These are phyloP conservation scores for Cladosporium oxysporum DNA, from an alignment of 2,329 filamentous ascomycete genomes.

Conservation along the genomic window DNA sequence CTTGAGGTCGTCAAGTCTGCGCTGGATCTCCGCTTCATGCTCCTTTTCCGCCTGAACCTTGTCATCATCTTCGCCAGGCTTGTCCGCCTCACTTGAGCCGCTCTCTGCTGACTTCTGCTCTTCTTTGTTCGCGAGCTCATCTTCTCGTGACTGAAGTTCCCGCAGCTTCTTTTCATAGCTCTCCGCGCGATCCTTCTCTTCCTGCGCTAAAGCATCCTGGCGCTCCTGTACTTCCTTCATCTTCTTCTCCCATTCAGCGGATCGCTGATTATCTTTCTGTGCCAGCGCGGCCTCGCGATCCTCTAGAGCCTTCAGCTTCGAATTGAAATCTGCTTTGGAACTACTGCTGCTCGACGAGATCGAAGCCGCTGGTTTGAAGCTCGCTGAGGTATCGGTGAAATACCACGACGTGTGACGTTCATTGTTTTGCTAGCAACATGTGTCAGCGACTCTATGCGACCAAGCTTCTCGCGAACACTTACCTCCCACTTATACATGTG, in stretches of 20 bases:
- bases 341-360: not conserved
- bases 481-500: constrained; percentile 19
- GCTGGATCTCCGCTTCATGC: not conserved
- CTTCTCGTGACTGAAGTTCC: constrained; percentile 14
- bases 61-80: not conserved
- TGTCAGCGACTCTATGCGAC: not conserved
- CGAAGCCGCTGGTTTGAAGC: constrained; percentile 2
- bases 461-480: not conserved
- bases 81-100: not conserved
- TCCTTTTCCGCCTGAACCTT: constrained; percentile 1
- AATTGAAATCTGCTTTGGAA: constrained; percentile 3
- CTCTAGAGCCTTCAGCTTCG: constrained; percentile 19
- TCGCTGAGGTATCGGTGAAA: constrained; percentile 7
- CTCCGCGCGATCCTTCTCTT: constrained; percentile 7
- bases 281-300: constrained; percentile 10
- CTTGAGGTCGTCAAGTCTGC: constrained; percentile 17
- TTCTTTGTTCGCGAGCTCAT: constrained; percentile 11
- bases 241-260: constrained; percentile 1
- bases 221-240: constrained; percentile 8
- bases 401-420: constrained; percentile 14
- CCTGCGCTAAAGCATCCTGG: constrained; percentile 2
- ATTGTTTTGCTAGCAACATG: not conserved
- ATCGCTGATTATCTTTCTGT: not conserved
- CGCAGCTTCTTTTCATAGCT: constrained; percentile 18
- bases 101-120: constrained; percentile 8